Evolutionary conservation across 805 yeast species (phyloP), one percentile per base, ranked within the genome.

Genomic region (Metschnikowia cubensis): DNA sequence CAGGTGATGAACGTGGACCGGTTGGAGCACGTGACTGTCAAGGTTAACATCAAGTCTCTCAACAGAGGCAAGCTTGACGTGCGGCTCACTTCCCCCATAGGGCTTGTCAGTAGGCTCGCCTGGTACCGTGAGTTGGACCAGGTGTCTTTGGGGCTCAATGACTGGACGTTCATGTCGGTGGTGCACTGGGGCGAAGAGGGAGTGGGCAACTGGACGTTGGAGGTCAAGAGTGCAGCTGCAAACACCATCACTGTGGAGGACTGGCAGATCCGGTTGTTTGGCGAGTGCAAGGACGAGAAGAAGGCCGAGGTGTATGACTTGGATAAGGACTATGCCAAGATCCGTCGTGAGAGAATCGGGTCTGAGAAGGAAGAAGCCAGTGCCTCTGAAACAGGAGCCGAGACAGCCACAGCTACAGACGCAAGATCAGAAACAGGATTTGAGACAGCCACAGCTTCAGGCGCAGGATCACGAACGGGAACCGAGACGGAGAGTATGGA

Each of bases 151-250:
- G 96, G 96, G 0, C 86, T 89, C 56, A 59, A 64, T 4, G 75
- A 86, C 57, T 94, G 99, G 99, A 87, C 88, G 1, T 94, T 94
- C 63, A 89, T 91, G 89, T 80, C 92, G 10, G 98, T 94, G n/a
- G 97, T 96, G 1, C 98, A 94, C 65, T 94, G 98, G 97, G 97
- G 97, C 36, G 91, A 85, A 58, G 44, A 63, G 2, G 92, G 91
- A 2, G 67, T 68, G 22, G 99, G 99, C 10, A 81, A 78, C 4
- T 94, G 99, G 99, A 81, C 68, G 35, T 59, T 94, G 17, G 81
- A 76, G 55, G 91, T 91, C 1, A 66, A 62, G 49, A 77, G 79
- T 45, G 66, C 60, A 1, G 61, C 63, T 2, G 65, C 76, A 2
- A 68, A 60, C 52, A 52, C 53, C 14, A 62, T 74, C 37, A 49